phyloP scores from a whole-genome alignment of 2,329 filamentous ascomycete species.

The Periglandula ipomoeae region DNA sequence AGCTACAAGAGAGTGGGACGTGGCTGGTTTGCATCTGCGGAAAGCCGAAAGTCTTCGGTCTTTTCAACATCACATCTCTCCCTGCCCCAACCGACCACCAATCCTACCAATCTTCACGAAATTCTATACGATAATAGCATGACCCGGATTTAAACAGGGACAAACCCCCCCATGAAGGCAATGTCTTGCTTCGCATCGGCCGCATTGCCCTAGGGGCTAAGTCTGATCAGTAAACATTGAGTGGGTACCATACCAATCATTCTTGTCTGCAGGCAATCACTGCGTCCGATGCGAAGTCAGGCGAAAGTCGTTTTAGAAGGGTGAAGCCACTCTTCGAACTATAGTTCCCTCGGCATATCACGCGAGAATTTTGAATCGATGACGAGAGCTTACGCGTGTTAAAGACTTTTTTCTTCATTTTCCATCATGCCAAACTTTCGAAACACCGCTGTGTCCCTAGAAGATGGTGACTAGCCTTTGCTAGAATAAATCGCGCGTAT shows the following conservation, averaged over 20 bases:
- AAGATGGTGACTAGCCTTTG: no score
- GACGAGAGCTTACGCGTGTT: no score
- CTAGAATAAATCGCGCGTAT: neutral
- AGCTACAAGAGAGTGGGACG: slow-evolving; percentile 1
- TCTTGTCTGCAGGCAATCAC: no score
- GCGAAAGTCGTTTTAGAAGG: neutral
- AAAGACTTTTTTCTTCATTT: no score
- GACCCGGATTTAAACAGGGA: neutral
- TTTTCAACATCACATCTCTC: neutral
- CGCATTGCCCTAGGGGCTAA: neutral
- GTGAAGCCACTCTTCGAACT: no score
- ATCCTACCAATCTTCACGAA: neutral
- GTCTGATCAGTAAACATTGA: neutral
- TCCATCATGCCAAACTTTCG: no score
- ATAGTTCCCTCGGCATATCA: no score
- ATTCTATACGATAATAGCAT: neutral
- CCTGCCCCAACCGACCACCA: neutral
- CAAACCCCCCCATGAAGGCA: neutral
- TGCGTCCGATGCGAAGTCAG: neutral
- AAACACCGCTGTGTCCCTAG: no score
- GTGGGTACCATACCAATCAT: neutral
- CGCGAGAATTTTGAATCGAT: no score
- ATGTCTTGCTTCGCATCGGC: neutral
- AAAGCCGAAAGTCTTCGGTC: slow-evolving; percentile 12
- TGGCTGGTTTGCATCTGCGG: neutral